Conservation (phyloP, 75 land plant genomes). For the Pinus albicaulis region DNA sequence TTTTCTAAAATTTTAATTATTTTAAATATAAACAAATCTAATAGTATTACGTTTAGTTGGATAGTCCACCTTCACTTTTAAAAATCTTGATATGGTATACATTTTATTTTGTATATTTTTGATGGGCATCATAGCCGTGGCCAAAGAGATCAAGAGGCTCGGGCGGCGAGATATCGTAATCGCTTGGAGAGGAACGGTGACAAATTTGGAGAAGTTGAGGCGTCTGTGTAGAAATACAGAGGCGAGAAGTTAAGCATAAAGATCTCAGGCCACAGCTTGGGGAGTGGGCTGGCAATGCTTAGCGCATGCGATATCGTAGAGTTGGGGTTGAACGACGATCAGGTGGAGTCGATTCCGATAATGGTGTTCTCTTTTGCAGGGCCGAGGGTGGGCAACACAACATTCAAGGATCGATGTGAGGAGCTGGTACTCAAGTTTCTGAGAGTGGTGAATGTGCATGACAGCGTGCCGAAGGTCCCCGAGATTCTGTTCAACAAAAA, state of each 20-base stretch:
- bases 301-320: conserved; percentile 74
- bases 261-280: conserved; percentile 75
- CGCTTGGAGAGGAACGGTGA: conserved; percentile 25
- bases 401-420: conserved; percentile 52
- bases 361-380: conserved; percentile 59
- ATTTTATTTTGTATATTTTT: no score
- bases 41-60: no score
- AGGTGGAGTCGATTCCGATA: conserved; percentile 23
- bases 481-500: conserved; percentile 52
- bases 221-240: conserved; percentile 28
- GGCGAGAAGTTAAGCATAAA: conserved; percentile 63
- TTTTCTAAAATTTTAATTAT: no score
- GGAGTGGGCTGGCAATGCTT: conserved; percentile 63
- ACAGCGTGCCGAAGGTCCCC: conserved; percentile 53
- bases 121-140: conserved; percentile 75
- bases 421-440: conserved; percentile 56
- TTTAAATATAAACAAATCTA: no score
- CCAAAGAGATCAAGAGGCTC: conserved; percentile 14
- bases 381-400: conserved; percentile 59
- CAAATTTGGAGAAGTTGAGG: conserved; percentile 34
- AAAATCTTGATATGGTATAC: no score
- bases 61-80: no score
- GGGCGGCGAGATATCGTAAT: conserved; percentile 20
- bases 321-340: conserved; percentile 25
- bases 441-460: conserved; percentile 67